A percentile compares a stretch with the other conserved stretches of the same genome.
Evolutionary conservation across 345 rosid genomes (phyloP).

Genomic region (Gossypium rotundifolium): DNA sequence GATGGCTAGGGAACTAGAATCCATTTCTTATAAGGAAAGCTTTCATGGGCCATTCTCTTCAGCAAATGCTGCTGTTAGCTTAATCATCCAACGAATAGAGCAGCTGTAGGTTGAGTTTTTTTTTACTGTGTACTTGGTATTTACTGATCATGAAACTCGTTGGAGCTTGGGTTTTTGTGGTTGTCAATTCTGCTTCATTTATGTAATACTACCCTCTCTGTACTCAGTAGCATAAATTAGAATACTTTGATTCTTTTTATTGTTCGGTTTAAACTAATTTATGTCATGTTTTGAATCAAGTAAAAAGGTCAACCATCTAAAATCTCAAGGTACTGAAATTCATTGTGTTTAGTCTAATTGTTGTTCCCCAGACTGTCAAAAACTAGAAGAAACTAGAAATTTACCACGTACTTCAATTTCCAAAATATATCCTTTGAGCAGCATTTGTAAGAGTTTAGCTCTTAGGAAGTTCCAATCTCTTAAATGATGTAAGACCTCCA

Average conservation of each 20-base stretch:
- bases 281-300: neutral
- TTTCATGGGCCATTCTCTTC: slow-evolving; percentile 94
- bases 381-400: neutral
- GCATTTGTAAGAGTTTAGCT: neutral
- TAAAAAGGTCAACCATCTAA: neutral
- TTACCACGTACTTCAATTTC: neutral
- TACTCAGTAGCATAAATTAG: too few relatives aligned
- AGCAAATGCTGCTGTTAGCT: slow-evolving; percentile 66
- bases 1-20: slow-evolving; percentile 66
- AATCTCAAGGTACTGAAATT: neutral
- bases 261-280: neutral
- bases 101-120: slow-evolving; percentile 12
- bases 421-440: neutral
- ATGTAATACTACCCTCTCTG: neutral
- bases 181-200: neutral
- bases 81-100: slow-evolving; percentile 58
- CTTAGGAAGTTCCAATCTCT: slow-evolving; percentile 40
- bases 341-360: neutral
- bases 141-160: neutral
- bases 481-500: slow-evolving; percentile 78
- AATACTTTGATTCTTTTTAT: neutral
- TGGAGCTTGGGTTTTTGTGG: neutral
- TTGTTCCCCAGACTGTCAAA: neutral
- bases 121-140: neutral
- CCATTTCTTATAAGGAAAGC: slow-evolving; percentile 74